These are phyloP conservation scores for Globisporangium cylindrosporum DNA, from an alignment of 352 stramenopile species.

Conservation along the genomic window DNA sequence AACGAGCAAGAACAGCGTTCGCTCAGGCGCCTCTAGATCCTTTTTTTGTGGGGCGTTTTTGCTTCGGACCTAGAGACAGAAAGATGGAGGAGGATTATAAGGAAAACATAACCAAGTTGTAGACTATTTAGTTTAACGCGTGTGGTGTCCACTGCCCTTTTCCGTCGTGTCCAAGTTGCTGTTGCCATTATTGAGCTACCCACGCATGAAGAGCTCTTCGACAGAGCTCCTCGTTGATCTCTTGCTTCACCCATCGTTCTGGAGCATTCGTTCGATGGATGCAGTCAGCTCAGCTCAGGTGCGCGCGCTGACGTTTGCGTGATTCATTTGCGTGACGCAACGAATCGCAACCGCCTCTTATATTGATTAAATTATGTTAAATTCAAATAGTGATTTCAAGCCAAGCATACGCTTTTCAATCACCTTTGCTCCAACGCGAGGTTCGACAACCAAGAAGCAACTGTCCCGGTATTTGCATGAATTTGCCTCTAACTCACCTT, in stretches of 20 bases:
- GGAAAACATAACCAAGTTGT: conserved; percentile 30
- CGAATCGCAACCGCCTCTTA: not conserved
- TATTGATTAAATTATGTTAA: not conserved
- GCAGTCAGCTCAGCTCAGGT: not conserved
- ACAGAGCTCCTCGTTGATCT: not conserved
- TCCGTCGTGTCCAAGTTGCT: not conserved
- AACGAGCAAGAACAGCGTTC: not conserved
- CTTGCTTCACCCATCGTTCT: not conserved
- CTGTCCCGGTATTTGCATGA: not conserved
- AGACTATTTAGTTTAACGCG: conserved; percentile 46
- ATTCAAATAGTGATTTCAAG: not conserved
- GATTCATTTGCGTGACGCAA: conserved; percentile 1
- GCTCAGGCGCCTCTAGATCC: not conserved
- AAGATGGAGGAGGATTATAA: conserved; percentile 6
- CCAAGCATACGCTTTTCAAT: not conserved
- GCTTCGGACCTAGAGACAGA: not conserved
- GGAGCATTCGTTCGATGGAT: conserved; percentile 1
- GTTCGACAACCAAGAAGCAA: not conserved
- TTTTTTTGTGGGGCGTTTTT: conserved; percentile 8
- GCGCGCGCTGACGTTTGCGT: not conserved
- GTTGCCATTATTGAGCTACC: not conserved
- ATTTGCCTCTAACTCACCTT: not conserved
- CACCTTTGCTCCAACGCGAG: too few species aligned
- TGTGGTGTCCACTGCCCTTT: conserved; percentile 6
- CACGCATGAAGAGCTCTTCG: not conserved